Conservation (phyloP, 2,329 filamentous ascomycete species). For the Cladosporium austrohemisphaericum region DNA sequence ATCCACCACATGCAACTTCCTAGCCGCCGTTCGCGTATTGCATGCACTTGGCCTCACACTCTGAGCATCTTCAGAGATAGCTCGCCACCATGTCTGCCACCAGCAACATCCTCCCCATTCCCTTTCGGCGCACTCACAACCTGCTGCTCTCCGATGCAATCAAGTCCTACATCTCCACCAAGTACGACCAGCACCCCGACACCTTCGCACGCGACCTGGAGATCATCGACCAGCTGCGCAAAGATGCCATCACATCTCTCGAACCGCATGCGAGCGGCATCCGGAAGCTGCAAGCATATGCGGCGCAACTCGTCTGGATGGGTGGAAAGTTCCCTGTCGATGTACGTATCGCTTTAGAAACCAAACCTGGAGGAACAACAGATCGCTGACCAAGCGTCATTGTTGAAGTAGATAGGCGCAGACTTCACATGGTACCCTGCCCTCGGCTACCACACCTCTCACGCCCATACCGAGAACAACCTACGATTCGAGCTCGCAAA, state of each 20-base stretch:
- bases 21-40: too few relatives aligned
- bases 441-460: slow-evolving; percentile 62
- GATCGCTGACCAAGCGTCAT: slow-evolving; percentile 10
- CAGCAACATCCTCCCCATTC: slow-evolving; percentile 68
- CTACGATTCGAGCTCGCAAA: slow-evolving; percentile 83
- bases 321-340: slow-evolving; percentile 95
- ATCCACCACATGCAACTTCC: too few relatives aligned
- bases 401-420: slow-evolving; percentile 66
- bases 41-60: too few relatives aligned
- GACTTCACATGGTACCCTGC: slow-evolving; percentile 97
- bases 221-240: slow-evolving; percentile 76
- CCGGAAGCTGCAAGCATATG: slow-evolving; percentile 84
- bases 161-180: slow-evolving; percentile 90
- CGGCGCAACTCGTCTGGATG: slow-evolving; percentile 89
- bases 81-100: slow-evolving; percentile 15
- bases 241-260: slow-evolving; percentile 80
- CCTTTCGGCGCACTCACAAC: slow-evolving; percentile 80
- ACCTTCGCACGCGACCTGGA: slow-evolving; percentile 91
- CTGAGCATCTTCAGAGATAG: too few relatives aligned
- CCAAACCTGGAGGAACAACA: not conserved
- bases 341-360: slow-evolving; percentile 46
- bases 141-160: slow-evolving; percentile 78
- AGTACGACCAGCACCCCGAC: slow-evolving; percentile 98
- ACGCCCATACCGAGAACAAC: slow-evolving; percentile 52
- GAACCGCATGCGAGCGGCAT: slow-evolving; percentile 86